Percentiles rank a stretch among this genome's conserved stretches.
Evolutionary conservation across 176 grass and related monocot genomes (phyloP).

Genomic region (Avena atlantica): DNA sequence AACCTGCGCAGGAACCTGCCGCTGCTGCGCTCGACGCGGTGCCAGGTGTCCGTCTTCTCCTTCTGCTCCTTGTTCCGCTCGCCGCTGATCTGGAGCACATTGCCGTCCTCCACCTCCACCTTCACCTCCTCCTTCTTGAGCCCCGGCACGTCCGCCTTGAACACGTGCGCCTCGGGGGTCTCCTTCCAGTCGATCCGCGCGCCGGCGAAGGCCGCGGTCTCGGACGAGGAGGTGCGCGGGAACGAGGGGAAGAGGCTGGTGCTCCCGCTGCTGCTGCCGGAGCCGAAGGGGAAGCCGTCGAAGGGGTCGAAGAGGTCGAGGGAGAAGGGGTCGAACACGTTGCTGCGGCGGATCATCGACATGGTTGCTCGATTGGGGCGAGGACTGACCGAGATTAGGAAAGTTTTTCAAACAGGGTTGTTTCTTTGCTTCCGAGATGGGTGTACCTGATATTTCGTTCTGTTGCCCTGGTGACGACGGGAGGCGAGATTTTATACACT

Average conservation of each 20-base stretch:
- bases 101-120: slow-evolving; percentile 66
- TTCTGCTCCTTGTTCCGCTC: slow-evolving; percentile 66
- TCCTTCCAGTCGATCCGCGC: slow-evolving; percentile 68
- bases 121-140: slow-evolving; percentile 73
- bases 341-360: slow-evolving; percentile 13
- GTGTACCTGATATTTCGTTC: not conserved
- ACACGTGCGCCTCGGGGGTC: slow-evolving; percentile 64
- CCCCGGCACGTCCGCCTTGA: slow-evolving; percentile 70
- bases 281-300: slow-evolving; percentile 28
- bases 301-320: slow-evolving; percentile 9
- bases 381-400: not conserved
- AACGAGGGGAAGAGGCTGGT: slow-evolving; percentile 10
- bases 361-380: not conserved
- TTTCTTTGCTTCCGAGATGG: not conserved
- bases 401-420: not conserved
- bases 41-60: slow-evolving; percentile 65
- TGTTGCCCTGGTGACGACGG: not conserved
- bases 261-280: not conserved
- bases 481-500: not conserved
- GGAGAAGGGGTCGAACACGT: slow-evolving; percentile 27
- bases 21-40: slow-evolving; percentile 66
- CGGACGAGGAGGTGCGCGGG: slow-evolving; percentile 26
- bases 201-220: slow-evolving; percentile 47
- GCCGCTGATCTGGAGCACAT: slow-evolving; percentile 61
- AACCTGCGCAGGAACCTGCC: slow-evolving; percentile 63